Base-by-base conservation (phyloP, 2,329 filamentous ascomycete genomes). In the Fusarium longipes region DNA sequence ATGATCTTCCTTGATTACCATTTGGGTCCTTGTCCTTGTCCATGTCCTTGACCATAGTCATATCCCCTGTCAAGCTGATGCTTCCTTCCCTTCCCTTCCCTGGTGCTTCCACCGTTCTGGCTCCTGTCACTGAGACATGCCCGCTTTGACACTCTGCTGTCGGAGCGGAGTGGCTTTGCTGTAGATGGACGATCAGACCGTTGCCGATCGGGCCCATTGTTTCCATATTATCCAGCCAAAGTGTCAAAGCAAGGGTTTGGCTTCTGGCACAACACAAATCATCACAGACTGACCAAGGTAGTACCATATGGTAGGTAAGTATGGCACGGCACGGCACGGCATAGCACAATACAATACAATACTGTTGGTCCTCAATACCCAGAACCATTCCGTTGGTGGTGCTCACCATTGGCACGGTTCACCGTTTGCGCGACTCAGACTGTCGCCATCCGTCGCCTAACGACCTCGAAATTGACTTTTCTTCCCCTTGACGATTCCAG, bases 31-130 rank as follows among this genome's bases (percentile, higher is more conserved):
- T 56, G 20, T 33, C 22, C 45, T 30, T 67, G 57, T 59, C 64
- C 36, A 5, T 22, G 12, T 5, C 18, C 45, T n/a, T 33, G 32
- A n/a, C 32, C 32, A 9, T 17, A 17, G 17, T 17, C 17, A 9
- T n/a, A n/a, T 33, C 32, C 32, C 44, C 45, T 67, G 64, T 67
- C 64, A 58, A 66, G 64, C 63, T 57, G 64, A 63, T 58, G 63
- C 57, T 62, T 65, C 27, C 27, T 11, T 36, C 33, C n/a, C n/a
- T 22, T 8, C 14, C 30, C 20, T 40, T 24, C 63, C 63, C 62
- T 66, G 49, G 45, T 57, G 49, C 63, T 67, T 67, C 64, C 63
- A 66, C 63, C 63, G 63, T 67, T 67, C 58, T 64, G 58, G 63
- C 63, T 59, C 58, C 63, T 59, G 47, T 67, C 50, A 66, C 40